These are phyloP conservation scores for Helianthus tuberosus DNA, from an alignment of 129 eudicot genomes.

Conservation along the genomic window DNA sequence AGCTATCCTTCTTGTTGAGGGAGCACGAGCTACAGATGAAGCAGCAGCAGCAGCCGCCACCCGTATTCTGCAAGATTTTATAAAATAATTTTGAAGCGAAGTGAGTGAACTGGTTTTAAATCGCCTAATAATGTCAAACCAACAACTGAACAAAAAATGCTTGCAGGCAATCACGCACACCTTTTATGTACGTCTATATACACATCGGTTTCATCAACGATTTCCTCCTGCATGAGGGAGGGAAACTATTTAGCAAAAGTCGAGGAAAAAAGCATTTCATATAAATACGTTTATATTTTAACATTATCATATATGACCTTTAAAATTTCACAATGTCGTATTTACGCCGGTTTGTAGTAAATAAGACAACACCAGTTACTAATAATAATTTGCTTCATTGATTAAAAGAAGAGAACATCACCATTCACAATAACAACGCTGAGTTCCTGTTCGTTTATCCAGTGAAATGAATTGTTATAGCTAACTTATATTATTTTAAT, in stretches of 20 bases:
- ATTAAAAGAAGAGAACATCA: too few species aligned
- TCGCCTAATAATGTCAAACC: not conserved
- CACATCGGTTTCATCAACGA: slow-evolving; percentile 96
- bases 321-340: not conserved
- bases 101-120: not conserved
- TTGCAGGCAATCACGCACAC: slow-evolving; percentile 33
- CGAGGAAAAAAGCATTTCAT: not conserved
- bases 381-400: not conserved
- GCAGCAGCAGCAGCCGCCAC: slow-evolving; percentile 97
- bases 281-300: not conserved
- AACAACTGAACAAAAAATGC: not conserved
- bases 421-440: too few species aligned
- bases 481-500: not conserved
- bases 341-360: not conserved
- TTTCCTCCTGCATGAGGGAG: slow-evolving; percentile 76
- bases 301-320: not conserved
- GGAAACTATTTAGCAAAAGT: slow-evolving; percentile 15
- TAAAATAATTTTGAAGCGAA: not conserved
- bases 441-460: too few species aligned
- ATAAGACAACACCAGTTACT: not conserved
- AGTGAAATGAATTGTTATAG: not conserved
- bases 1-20: slow-evolving; percentile 64
- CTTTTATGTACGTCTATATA: slow-evolving; percentile 96
- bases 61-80: slow-evolving; percentile 69
- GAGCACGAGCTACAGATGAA: slow-evolving; percentile 82